Conservation (phyloP, 192 early-diverging fungal species). For the Geosiphon pyriformis region DNA sequence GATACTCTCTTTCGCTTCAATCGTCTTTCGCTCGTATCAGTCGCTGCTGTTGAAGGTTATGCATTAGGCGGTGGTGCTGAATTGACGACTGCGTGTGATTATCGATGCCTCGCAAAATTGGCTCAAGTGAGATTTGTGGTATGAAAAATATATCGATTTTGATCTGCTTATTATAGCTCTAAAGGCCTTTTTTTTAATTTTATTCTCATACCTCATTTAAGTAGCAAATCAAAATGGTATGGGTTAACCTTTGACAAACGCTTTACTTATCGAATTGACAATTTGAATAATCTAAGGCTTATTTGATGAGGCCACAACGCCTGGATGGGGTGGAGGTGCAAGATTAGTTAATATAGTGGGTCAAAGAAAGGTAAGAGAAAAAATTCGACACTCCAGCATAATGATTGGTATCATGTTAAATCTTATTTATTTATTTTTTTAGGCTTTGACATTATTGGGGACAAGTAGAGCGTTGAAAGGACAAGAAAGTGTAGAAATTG, state of each 20-base stretch:
- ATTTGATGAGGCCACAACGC: constrained; percentile 53
- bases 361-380: too few species aligned
- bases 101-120: constrained; percentile 44
- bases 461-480: constrained; percentile 36
- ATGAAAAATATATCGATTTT: background rate
- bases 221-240: background rate
- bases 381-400: too few species aligned
- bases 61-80: constrained; percentile 68
- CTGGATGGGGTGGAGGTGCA: constrained; percentile 60
- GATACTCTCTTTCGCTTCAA: constrained; percentile 47
- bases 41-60: constrained; percentile 55
- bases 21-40: constrained; percentile 50
- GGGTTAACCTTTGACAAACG: background rate
- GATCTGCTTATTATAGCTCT: background rate
- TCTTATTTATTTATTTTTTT: too few species aligned
- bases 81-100: constrained; percentile 54
- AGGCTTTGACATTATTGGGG: constrained; percentile 45
- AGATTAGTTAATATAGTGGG: constrained; percentile 43
- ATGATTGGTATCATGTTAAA: too few species aligned
- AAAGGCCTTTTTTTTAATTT: background rate
- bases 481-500: constrained; percentile 29
- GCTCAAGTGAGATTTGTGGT: too few species aligned
- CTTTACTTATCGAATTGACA: too few species aligned
- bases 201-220: background rate
- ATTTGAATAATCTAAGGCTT: constrained; percentile 58